Conservation (phyloP, 768 basidiomycete genomes). For the Mycena rosella region DNA sequence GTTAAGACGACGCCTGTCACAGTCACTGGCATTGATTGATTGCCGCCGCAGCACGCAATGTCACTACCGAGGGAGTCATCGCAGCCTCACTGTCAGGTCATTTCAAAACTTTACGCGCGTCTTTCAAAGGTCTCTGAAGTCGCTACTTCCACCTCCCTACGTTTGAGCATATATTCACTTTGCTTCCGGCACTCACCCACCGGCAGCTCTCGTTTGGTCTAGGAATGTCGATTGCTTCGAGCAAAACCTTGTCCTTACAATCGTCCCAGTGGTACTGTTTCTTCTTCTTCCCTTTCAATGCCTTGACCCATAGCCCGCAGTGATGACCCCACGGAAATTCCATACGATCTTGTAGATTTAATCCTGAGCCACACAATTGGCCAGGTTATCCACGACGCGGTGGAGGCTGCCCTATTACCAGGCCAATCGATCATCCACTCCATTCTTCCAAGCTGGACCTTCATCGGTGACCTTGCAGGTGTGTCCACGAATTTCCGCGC, state of each 20-base stretch:
- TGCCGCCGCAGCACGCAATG: conserved; percentile 1
- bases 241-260: not conserved
- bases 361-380: conserved; percentile 18
- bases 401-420: not conserved
- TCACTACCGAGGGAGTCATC: no score
- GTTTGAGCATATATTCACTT: no score
- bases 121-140: no score
- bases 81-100: no score
- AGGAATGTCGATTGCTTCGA: not conserved
- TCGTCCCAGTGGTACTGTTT: not conserved
- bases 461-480: conserved; percentile 22
- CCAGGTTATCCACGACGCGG: conserved; percentile 9
- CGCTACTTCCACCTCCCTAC: no score
- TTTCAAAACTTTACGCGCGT: no score
- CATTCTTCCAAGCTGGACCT: not conserved
- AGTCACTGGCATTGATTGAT: no score
- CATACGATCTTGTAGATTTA: conserved; percentile 13
- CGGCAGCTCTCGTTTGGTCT: no score
- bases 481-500: conserved; percentile 24
- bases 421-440: not conserved
- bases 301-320: no score
- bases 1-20: conserved; percentile 5
- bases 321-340: not conserved
- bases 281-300: no score
- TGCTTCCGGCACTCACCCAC: no score